Conservation (phyloP, 495 filamentous ascomycete genomes). For the Penicillium cinerascens region DNA sequence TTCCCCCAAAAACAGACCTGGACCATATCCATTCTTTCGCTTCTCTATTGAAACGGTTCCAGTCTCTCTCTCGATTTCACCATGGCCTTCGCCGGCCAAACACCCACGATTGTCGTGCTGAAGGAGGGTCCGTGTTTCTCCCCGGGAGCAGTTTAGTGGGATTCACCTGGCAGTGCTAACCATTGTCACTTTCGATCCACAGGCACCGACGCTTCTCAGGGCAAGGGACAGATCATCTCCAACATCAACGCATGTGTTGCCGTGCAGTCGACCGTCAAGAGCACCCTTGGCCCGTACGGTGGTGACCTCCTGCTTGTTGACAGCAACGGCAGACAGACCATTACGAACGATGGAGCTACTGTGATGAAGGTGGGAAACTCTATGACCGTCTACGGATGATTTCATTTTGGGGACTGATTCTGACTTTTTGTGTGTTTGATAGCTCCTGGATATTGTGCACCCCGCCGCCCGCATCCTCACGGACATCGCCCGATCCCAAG, state of each 20-base stretch:
- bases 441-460: slow-evolving; percentile 98
- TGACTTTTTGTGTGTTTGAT: slow-evolving; percentile 15
- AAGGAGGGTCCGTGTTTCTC: slow-evolving; percentile 76
- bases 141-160: slow-evolving; percentile 29
- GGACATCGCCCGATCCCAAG: slow-evolving; percentile 97
- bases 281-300: slow-evolving; percentile 94
- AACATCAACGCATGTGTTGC: slow-evolving; percentile 98
- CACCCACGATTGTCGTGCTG: slow-evolving; percentile 96
- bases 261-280: slow-evolving; percentile 91
- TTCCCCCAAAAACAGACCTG: slow-evolving; percentile 9
- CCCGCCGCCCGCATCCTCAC: slow-evolving; percentile 96
- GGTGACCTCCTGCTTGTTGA: slow-evolving; percentile 95
- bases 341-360: slow-evolving; percentile 98
- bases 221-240: slow-evolving; percentile 93
- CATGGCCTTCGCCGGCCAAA: slow-evolving; percentile 98
- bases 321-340: slow-evolving; percentile 90
- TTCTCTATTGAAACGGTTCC: slow-evolving; percentile 14
- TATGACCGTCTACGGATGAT: not conserved
- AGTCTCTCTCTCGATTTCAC: slow-evolving; percentile 22
- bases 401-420: slow-evolving; percentile 1
- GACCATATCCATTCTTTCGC: slow-evolving; percentile 23
- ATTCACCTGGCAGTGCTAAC: slow-evolving; percentile 21
- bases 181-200: slow-evolving; percentile 17
- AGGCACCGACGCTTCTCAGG: slow-evolving; percentile 97
- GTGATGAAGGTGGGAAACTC: slow-evolving; percentile 82